Base-by-base conservation (phyloP, 371 early-diverging fungal species). In the Amoeboaphelidium occidentale region DNA sequence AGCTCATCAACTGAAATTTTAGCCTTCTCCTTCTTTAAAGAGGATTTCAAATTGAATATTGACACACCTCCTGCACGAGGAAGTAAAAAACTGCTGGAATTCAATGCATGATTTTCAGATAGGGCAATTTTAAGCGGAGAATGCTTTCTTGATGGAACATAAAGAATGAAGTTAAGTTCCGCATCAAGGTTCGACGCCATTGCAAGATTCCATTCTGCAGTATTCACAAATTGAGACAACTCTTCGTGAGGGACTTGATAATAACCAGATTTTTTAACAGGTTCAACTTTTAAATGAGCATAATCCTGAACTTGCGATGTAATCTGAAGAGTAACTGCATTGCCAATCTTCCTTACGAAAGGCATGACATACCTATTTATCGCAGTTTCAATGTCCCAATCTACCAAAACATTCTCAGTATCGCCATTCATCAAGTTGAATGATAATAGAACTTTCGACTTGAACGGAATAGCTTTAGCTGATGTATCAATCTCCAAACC, bases 191-290 rank as follows among this genome's bases (percentile, higher is more conserved):
- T 27, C 27, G 23, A 42, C 17, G 20, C 4, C 59, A 45, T 63
- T 76, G 78, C 81, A 42, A 87, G 60, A 55, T 79, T 83, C 88
- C 88, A 88, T 58, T 88, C 84, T 2, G 81, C 88, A 27, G 81
- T 74, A 57, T 88, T 84, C 28, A 88, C 72, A 63, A 88, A 84
- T 49, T 76, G 76, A 17, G 80, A 73, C 21, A 84, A 63, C 27
- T 68, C 58, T 17, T 56, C 13, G 65, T 60, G 62, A 70, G 60
- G 53, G 63, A 73, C 13, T 45, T 23, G 13, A 45, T 45, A 22
- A 2, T 23, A 17, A 23, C 22, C 13, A 6, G 2, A 45, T 23
- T 13, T 2, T 2, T 2, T 22, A n/a, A 24, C 21, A 23, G 10
- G 4, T 45, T 26, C 4, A 46, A 25, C 26, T 27, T 48, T 27